Evolutionary conservation across 2,329 filamentous ascomycete genomes (phyloP), one percentile per base, ranked within the genome.

Genomic region (Sordariomycetes sp.): DNA sequence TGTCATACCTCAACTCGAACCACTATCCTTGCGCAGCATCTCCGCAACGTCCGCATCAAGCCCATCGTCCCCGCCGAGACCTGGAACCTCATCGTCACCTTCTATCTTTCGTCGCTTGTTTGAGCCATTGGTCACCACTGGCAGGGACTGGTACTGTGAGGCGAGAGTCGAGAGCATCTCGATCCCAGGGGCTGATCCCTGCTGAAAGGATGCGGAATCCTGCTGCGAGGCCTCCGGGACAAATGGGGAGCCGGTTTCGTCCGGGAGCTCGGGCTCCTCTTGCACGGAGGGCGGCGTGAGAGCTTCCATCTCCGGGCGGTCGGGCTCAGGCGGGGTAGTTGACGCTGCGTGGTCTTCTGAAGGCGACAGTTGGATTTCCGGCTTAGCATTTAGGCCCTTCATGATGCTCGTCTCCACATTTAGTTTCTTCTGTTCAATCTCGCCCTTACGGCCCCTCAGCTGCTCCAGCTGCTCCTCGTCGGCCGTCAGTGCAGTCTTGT

Each of bases 371-470:
- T 74, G 71, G 22, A 74, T 72, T 58, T 80, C 77, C 56, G 74
- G 75, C 10, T 84, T 79, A 1, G 81, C 79, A 15, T 84, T 82
- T 24, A 96, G 78, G 10, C 89, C 89, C 55, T 87, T 83, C 80
- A 99, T 90, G 63, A 99, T 97, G 54, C 83, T 86, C 62, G 92
- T 83, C 69, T 99, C 94, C 8, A 99, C 90, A 53, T 94, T 87
- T 56, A 85, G 84, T 70, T 95, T 95, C 72, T 89, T 91, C 20
- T 77, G 74, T 64, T 96, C 91, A 17, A 90, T 89, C 58, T 84
- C 82, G 2, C 74, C 71, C 63, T 87, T 89, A 58, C 86, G 84
- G n/a, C 74, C 76, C 3, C 76, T 72, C 22, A 97, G 71, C 17
- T 87, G 79, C 7, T 76, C 68, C n/a, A 84, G 74, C 39, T 86